Evolutionary conservation across 1,284 basidiomycete genomes (phyloP), one percentile per base, ranked within the genome.

Genomic region (Quambalaria eucalypti): DNA sequence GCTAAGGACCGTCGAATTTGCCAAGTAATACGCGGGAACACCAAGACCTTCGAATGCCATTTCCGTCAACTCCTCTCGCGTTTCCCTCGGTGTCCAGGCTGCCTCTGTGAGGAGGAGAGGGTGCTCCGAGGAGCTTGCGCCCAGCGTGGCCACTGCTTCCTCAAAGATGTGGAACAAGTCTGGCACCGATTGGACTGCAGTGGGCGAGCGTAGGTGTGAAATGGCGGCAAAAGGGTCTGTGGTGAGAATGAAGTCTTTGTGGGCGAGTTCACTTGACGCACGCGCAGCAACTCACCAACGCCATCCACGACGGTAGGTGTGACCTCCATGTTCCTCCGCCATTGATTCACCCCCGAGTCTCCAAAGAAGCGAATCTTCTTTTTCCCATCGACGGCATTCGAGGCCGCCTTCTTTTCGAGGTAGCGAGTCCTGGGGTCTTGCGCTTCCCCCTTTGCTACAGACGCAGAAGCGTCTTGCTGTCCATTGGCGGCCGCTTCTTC

Each of bases 1-100:
- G 76, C 89, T 93, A 51, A 98, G 79, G 14, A 98, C 93, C n/a
- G 88, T 87, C 25, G 88, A 87, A 73, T 97, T 96, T 30, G 93
- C 91, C 51, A 96, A 87, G 76, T 98, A 99, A 78, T 95, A 91
- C 1, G 93, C 95, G 2, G 95, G 95, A 7, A 87, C 87, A 51
- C 88, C 80, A 68, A 96, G 91, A 60, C 92, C 87, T 77, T 99
- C 95, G 73, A 98, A 98, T 79, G 93, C 90, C 55, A 98, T 86
- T 78, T 98, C 90, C 12, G 90, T 87, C 84, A 97, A 87, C 50
- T 85, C 82, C 78, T 97, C 91, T 48, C 93, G 81, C 69, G 92
- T 90, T 21, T 85, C 84, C 28, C 85, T 80, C 0, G 90, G 88
- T 74, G 96, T 97, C 91, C 93, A 98, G 4, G 92, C 86, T 1